Base-by-base conservation (phyloP, 768 basidiomycete genomes). In the Mrakia gelida region DNA sequence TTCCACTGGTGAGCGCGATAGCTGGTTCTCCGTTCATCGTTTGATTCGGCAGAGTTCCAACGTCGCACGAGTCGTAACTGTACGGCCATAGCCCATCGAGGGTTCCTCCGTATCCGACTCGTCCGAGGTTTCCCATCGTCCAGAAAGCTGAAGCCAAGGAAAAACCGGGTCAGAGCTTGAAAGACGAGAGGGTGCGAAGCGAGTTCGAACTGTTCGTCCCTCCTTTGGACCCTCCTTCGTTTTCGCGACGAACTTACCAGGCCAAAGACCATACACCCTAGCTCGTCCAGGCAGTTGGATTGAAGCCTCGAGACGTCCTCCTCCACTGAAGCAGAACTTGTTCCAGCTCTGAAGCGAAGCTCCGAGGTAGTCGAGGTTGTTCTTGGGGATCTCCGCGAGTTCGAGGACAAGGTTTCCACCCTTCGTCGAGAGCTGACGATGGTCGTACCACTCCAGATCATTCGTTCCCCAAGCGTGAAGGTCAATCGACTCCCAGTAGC, bases 381-480 rank as follows among this genome's bases (percentile, higher is more conserved):
- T 45, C 16, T 38, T 71, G 2, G 34, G 34, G 21, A 45, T 56
- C 74, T 54, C 23, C 7, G 83, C 84, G 75, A 86, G 80, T 30
- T 80, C 81, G 67, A 86, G 81, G 21, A 79, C 75, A 3, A 78
- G 77, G 16, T 73, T 78, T 21, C 86, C 86, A 56, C 82, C 81
- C 67, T 82, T 79, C 1, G 86, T 86, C 16, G 84, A 85, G 62
- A 86, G 74, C 73, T 81, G 81, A 34, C 81, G 77, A 8, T 86
- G 86, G 78, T 86, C 85, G 81, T 86, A 87, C 83, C 83, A 85
- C 68, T 84, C 83, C 5, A 76, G 67, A 71, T 70, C 67, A 34
- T 70, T 78, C 10, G 78, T 75, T 8, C 59, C 67, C 78, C 78
- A 79, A 3, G 78, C 78, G 49, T 79, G 78, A 18, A 79, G 45